Percentiles rank a stretch among this genome's conserved stretches.
These are phyloP conservation scores for Spathaspora girioi DNA, from an alignment of 805 yeast genomes.

Conservation along the genomic window DNA sequence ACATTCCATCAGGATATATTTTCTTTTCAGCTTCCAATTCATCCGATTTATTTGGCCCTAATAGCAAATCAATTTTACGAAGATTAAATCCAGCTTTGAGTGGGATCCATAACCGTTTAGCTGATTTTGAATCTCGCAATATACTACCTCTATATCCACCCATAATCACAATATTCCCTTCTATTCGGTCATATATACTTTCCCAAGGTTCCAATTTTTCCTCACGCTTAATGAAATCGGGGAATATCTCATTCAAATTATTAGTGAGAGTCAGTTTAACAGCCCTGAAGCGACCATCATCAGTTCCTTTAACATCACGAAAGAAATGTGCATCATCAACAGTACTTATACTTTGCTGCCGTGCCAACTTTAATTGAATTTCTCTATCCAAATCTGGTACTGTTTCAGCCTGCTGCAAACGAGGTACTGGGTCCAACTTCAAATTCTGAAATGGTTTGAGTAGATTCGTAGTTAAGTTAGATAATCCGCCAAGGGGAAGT, in stretches of 20 bases:
- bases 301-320: constrained; percentile 52
- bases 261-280: constrained; percentile 59
- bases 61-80: constrained; percentile 59
- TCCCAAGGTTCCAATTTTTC: constrained; percentile 29
- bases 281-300: constrained; percentile 67
- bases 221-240: constrained; percentile 20
- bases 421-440: constrained; percentile 6
- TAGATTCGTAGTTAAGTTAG: constrained; percentile 23
- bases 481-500: constrained; percentile 53
- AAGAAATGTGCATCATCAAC: constrained; percentile 61
- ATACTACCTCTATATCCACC: constrained; percentile 91
- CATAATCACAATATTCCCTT: constrained; percentile 75
- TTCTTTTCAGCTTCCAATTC: constrained; percentile 51
- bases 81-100: constrained; percentile 78
- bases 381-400: constrained; percentile 16
- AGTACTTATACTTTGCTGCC: constrained; percentile 58
- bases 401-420: constrained; percentile 2
- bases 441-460: constrained; percentile 19
- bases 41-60: constrained; percentile 73
- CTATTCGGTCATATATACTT: constrained; percentile 53
- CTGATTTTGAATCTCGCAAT: constrained; percentile 60
- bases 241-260: constrained; percentile 40
- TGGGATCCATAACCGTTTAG: constrained; percentile 81
- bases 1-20: constrained; percentile 70
- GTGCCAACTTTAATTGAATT: constrained; percentile 38